Conservation (phyloP, 2,329 filamentous ascomycete species). For the Aspergillus proliferans region DNA sequence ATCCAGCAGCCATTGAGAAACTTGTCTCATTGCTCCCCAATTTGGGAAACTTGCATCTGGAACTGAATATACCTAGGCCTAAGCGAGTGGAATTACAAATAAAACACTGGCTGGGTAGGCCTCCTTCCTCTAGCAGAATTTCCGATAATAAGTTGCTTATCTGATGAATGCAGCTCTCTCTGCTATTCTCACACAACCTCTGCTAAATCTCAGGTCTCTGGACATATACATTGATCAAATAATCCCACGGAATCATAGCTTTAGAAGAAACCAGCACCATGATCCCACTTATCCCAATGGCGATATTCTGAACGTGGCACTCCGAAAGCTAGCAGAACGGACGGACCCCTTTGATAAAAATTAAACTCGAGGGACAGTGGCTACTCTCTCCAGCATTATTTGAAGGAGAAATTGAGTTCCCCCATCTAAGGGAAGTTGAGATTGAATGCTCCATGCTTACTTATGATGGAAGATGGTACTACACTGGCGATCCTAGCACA, state of each 20-base stretch:
- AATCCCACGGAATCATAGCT: neutral
- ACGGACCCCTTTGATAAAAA: neutral
- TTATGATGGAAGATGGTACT: slow-evolving; percentile 4
- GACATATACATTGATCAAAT: neutral
- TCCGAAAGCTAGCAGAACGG: neutral
- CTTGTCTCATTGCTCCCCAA: neutral
- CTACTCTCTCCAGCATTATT: neutral
- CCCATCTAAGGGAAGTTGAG: neutral
- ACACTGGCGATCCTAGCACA: neutral
- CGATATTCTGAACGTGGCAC: neutral
- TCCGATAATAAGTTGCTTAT: no score
- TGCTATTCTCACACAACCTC: neutral
- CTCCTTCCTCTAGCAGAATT: neutral
- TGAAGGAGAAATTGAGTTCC: neutral
- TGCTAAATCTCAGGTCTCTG: neutral
- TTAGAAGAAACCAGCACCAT: neutral
- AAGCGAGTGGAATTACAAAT: neutral
- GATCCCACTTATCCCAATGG: neutral
- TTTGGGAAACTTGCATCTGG: neutral
- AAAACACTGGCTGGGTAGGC: neutral
- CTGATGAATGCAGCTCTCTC: no score
- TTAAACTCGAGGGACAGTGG: neutral
- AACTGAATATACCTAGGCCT: neutral
- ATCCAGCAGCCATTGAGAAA: neutral
- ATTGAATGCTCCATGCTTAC: neutral